These are phyloP conservation scores for Fusarium chaquense DNA, from an alignment of 2,329 filamentous ascomycete genomes.

Conservation along the genomic window DNA sequence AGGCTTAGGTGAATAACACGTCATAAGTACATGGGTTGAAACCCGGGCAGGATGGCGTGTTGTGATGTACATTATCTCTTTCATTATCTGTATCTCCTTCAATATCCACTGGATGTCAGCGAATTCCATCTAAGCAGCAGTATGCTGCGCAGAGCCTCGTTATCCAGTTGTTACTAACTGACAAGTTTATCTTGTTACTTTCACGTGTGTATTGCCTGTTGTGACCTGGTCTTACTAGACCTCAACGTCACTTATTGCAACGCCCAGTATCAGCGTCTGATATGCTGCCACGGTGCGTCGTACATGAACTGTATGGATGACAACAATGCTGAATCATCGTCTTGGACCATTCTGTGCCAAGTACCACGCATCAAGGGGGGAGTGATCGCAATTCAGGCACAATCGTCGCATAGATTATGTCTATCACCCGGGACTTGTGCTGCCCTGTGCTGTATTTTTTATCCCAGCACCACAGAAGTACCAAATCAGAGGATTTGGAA, in stretches of 20 bases:
- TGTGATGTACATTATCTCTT: not conserved
- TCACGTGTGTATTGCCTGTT: constrained; percentile 2
- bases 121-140: not conserved
- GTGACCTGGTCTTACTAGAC: not conserved
- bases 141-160: not conserved
- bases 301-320: not conserved
- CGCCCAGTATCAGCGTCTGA: constrained; percentile 20
- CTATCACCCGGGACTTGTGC: constrained; percentile 6
- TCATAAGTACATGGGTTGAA: constrained; percentile 25
- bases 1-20: constrained; percentile 17
- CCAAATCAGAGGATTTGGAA: constrained; percentile 4
- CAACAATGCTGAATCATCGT: not conserved
- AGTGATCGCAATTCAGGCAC: constrained; percentile 4
- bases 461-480: constrained; percentile 32
- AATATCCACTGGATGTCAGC: not conserved
- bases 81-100: not conserved
- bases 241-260: constrained; percentile 20
- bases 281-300: constrained; percentile 11
- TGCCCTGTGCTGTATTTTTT: constrained; percentile 16
- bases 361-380: constrained; percentile 12
- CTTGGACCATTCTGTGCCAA: constrained; percentile 5
- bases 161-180: not conserved
- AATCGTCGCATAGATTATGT: constrained; percentile 11
- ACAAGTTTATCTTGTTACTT: not conserved
- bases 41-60: not conserved